Percentiles rank a stretch among this genome's conserved stretches.
Conservation (phyloP, 1,139 yeast genomes). For the Yamadazyma dendronema region DNA sequence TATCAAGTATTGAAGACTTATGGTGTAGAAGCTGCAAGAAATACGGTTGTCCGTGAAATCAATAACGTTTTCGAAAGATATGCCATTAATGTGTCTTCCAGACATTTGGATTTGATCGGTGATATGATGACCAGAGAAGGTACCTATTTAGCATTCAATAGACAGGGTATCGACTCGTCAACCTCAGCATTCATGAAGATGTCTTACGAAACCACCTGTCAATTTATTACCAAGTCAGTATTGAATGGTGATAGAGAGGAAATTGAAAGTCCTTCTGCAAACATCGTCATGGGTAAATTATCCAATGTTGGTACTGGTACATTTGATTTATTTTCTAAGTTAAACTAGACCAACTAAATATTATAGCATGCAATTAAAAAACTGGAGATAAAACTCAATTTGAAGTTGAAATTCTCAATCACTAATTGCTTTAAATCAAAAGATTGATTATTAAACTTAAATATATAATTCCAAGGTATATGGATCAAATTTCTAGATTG, state of each 20-base stretch:
- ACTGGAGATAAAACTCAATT: slow-evolving; percentile 55
- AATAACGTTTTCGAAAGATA: slow-evolving; percentile 94
- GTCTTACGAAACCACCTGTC: slow-evolving; percentile 99
- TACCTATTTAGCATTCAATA: slow-evolving; percentile 90
- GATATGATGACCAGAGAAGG: slow-evolving; percentile 99
- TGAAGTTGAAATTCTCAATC: slow-evolving; percentile 64
- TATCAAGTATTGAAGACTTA: slow-evolving; percentile 86
- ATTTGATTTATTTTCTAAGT: slow-evolving; percentile 78
- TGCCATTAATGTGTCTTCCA: slow-evolving; percentile 88
- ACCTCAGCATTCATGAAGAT: slow-evolving; percentile 97
- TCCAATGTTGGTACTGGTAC: slow-evolving; percentile 95
- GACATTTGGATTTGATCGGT: slow-evolving; percentile 95
- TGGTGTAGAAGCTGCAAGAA: slow-evolving; percentile 99
- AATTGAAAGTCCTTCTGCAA: slow-evolving; percentile 90
- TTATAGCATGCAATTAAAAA: slow-evolving; percentile 67
- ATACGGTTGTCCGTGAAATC: slow-evolving; percentile 94
- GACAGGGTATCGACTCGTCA: slow-evolving; percentile 96
- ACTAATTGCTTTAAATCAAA: slow-evolving; percentile 53
- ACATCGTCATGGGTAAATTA: slow-evolving; percentile 89
- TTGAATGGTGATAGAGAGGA: slow-evolving; percentile 88
- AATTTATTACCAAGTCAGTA: slow-evolving; percentile 94
- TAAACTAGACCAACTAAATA: slow-evolving; percentile 34
- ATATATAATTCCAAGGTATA: slow-evolving; percentile 46
- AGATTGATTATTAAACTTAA: slow-evolving; percentile 45
- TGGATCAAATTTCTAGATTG: slow-evolving; percentile 55